Evolutionary conservation across 2,329 filamentous ascomycete genomes (phyloP).

Genomic region (Fusarium sp.): DNA sequence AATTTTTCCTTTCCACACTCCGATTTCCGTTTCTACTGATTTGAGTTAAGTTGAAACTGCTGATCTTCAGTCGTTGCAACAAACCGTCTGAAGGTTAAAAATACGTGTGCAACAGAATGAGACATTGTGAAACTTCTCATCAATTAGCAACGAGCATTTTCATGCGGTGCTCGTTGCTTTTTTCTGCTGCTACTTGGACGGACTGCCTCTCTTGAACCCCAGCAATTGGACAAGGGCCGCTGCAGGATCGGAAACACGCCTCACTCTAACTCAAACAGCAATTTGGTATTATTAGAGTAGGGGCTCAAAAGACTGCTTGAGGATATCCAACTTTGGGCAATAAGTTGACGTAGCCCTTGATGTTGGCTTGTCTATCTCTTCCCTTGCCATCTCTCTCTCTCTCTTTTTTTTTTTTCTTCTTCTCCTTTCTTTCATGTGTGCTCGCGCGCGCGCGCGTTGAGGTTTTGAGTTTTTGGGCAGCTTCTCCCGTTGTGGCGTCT

Average conservation of each 20-base stretch:
- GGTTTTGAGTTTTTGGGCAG: not conserved
- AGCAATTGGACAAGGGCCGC: conserved; percentile 8
- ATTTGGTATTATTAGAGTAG: conserved; percentile 6
- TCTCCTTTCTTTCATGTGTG: not conserved
- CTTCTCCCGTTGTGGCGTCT: conserved; percentile 12
- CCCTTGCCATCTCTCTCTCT: not conserved
- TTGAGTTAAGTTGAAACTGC: conserved; percentile 10
- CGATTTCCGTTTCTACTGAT: not conserved
- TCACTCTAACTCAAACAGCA: conserved; percentile 31
- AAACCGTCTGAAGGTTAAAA: conserved; percentile 2
- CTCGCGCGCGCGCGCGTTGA: too few relatives aligned
- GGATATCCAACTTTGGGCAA: not conserved
- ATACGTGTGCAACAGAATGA: conserved; percentile 8
- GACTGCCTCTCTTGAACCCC: conserved; percentile 4
- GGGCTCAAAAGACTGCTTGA: not conserved
- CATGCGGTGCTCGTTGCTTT: conserved; percentile 20
- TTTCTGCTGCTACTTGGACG: not conserved
- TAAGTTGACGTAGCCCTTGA: not conserved
- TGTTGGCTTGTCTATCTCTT: not conserved
- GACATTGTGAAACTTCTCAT: conserved; percentile 33
- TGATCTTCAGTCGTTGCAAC: conserved; percentile 5
- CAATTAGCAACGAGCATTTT: conserved; percentile 1
- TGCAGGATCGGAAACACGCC: conserved; percentile 30
- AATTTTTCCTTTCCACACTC: conserved; percentile 28
- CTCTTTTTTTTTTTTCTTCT: not conserved